Conservation (phyloP, 805 yeast genomes). For the Wickerhamiella siamensis region DNA sequence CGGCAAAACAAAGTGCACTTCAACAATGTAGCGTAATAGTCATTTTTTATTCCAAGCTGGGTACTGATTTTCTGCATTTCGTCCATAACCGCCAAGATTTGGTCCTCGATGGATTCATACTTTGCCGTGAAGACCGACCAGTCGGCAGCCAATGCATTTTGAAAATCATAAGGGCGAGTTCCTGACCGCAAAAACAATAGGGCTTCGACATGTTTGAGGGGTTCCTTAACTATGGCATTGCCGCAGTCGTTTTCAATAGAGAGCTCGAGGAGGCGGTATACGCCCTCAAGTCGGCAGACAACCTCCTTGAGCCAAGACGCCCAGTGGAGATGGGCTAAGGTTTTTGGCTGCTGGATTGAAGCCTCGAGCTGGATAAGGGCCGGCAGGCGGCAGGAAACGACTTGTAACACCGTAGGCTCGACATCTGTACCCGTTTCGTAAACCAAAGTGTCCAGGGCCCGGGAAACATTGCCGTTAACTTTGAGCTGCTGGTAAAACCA, state of each 20-base stretch:
- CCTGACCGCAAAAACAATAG: conserved; percentile 11
- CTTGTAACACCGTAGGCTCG: conserved; percentile 7
- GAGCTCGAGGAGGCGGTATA: conserved; percentile 11
- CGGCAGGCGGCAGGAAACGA: conserved; percentile 10
- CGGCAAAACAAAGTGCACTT: conserved; percentile 11
- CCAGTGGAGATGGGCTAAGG: conserved; percentile 15
- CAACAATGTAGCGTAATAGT: conserved; percentile 11
- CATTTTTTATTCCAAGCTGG: conserved; percentile 2
- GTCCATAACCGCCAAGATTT: not conserved
- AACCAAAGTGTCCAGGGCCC: conserved; percentile 12
- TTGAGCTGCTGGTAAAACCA: conserved; percentile 11
- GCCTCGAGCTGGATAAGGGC: conserved; percentile 7
- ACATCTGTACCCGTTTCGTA: conserved; percentile 13
- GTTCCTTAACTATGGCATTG: conserved; percentile 10
- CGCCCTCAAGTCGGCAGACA: conserved; percentile 13
- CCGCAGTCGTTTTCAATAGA: conserved; percentile 13
- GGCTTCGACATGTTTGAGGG: conserved; percentile 12
- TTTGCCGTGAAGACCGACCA: not conserved
- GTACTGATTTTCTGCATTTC: not conserved
- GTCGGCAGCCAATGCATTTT: not conserved
- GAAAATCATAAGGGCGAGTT: not conserved
- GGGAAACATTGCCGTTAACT: conserved; percentile 8
- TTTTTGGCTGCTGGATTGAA: conserved; percentile 5
- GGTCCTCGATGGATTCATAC: not conserved
- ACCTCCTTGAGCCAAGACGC: conserved; percentile 13